Conservation (phyloP, 2,329 filamentous ascomycete genomes). For the Fragosphaeria purpurea region DNA sequence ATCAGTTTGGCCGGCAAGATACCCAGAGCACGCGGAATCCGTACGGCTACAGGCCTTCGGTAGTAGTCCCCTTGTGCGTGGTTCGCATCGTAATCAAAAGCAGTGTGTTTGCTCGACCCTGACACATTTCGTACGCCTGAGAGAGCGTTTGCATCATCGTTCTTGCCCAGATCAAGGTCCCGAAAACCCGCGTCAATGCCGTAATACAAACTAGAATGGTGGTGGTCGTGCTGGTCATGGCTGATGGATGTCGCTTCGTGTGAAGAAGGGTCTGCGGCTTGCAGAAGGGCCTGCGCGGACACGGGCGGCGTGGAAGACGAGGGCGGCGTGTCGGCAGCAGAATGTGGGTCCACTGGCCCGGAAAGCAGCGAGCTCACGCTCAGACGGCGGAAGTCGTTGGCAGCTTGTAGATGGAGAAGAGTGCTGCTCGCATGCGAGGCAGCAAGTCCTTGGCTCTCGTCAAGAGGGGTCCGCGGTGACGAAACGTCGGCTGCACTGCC, state of each 20-base stretch:
- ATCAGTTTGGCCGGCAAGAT: conserved; percentile 42
- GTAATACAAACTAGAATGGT: conserved; percentile 39
- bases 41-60: conserved; percentile 54
- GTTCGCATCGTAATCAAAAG: conserved; percentile 23
- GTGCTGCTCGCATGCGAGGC: not conserved
- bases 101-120: conserved; percentile 6
- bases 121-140: conserved; percentile 20
- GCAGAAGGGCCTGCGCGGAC: not conserved
- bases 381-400: conserved; percentile 29
- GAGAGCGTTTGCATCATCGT: conserved; percentile 61
- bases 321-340: conserved; percentile 3
- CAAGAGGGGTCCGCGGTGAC: not conserved
- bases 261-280: not conserved
- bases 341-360: conserved; percentile 31
- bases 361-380: conserved; percentile 58
- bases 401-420: conserved; percentile 3
- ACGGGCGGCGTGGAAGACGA: not conserved
- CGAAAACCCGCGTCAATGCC: conserved; percentile 62
- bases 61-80: conserved; percentile 56
- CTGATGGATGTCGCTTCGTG: not conserved
- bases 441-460: not conserved
- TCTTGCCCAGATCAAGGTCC: conserved; percentile 60
- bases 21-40: conserved; percentile 37
- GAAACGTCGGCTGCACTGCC: not conserved
- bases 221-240: conserved; percentile 4